These are phyloP conservation scores for Ophiorrhiza pumila DNA, from an alignment of 257 asterid genomes.

Conservation along the genomic window DNA sequence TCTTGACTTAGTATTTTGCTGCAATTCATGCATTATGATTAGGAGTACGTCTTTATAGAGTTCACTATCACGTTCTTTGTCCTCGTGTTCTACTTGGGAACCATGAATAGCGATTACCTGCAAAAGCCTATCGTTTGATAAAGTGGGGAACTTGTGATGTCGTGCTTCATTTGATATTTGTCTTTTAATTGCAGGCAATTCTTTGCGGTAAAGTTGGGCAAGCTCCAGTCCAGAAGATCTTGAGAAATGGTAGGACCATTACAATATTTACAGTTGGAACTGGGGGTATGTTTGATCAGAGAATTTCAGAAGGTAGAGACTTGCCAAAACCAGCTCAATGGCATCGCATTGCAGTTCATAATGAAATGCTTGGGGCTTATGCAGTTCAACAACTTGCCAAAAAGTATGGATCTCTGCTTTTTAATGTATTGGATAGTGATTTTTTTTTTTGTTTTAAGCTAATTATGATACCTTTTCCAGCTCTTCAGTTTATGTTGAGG, in stretches of 20 bases:
- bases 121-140: neutral
- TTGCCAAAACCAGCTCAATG: slow-evolving; percentile 89
- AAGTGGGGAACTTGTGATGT: neutral
- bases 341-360: slow-evolving; percentile 97
- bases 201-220: slow-evolving; percentile 91
- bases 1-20: neutral
- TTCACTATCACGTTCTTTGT: neutral
- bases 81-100: neutral
- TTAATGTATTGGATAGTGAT: neutral
- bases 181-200: slow-evolving; percentile 52
- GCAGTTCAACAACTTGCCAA: slow-evolving; percentile 84
- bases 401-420: slow-evolving; percentile 44
- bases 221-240: slow-evolving; percentile 86
- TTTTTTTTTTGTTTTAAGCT: slow-evolving; percentile 24
- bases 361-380: slow-evolving; percentile 76
- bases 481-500: slow-evolving; percentile 94
- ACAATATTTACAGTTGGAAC: slow-evolving; percentile 92
- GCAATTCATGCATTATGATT: neutral
- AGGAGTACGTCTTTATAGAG: neutral
- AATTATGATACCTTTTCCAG: slow-evolving; percentile 44
- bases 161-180: neutral
- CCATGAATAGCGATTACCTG: neutral
- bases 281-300: slow-evolving; percentile 95
- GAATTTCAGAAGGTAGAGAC: slow-evolving; percentile 46
- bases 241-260: slow-evolving; percentile 82